Evolutionary conservation across 805 yeast genomes (phyloP).

Genomic region (Barnettozyma vustinii): DNA sequence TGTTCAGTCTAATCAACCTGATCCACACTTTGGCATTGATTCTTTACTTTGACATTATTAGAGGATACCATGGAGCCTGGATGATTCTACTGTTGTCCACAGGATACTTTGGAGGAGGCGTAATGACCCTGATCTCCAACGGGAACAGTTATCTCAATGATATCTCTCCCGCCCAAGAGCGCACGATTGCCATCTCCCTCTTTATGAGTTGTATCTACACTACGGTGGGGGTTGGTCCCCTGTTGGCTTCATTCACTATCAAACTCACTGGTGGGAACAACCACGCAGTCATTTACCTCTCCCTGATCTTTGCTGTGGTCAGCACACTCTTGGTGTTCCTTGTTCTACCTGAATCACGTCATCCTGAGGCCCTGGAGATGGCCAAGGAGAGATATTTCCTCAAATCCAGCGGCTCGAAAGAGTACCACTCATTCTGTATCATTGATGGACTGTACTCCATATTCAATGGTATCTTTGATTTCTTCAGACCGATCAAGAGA

Average conservation of each 20-base stretch:
- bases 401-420: not conserved
- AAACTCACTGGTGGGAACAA: slow-evolving; percentile 9
- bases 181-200: slow-evolving; percentile 16
- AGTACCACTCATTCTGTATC: not conserved
- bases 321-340: slow-evolving; percentile 6
- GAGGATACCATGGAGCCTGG: not conserved
- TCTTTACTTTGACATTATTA: slow-evolving; percentile 10
- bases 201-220: slow-evolving; percentile 22
- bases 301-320: slow-evolving; percentile 8
- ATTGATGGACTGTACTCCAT: not conserved
- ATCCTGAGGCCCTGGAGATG: slow-evolving; percentile 16
- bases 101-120: slow-evolving; percentile 20
- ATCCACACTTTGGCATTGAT: slow-evolving; percentile 12
- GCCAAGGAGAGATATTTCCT: slow-evolving; percentile 9
- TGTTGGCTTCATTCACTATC: slow-evolving; percentile 19
- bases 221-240: slow-evolving; percentile 21
- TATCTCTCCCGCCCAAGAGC: slow-evolving; percentile 12
- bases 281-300: slow-evolving; percentile 4
- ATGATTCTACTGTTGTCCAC: slow-evolving; percentile 11
- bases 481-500: slow-evolving; percentile 17
- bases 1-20: slow-evolving; percentile 14
- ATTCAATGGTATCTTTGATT: not conserved
- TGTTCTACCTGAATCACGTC: slow-evolving; percentile 16
- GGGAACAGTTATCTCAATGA: slow-evolving; percentile 23
- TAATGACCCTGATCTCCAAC: slow-evolving; percentile 21